A percentile compares a stretch with the other conserved stretches of the same genome.
Evolutionary conservation across 371 early-diverging fungal genomes (phyloP).

Genomic region (Smittium culicis): DNA sequence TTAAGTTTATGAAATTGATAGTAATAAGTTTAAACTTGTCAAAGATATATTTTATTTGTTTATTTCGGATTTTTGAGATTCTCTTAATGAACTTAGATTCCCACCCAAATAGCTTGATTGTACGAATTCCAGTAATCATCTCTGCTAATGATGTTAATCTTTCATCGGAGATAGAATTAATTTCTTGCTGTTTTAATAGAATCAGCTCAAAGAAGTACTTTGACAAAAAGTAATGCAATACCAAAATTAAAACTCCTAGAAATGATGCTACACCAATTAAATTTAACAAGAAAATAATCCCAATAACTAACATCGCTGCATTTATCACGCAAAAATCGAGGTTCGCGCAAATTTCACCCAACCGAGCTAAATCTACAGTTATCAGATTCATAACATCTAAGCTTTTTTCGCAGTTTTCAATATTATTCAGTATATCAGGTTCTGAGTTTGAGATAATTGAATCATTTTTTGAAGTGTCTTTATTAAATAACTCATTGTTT

Average conservation of each 20-base stretch:
- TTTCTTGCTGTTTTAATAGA: constrained; percentile 37
- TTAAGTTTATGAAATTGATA: constrained; percentile 7
- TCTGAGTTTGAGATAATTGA: constrained; percentile 10
- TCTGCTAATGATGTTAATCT: constrained; percentile 44
- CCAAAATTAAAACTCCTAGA: constrained; percentile 44
- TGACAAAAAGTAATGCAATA: constrained; percentile 45
- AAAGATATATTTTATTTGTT: constrained; percentile 32
- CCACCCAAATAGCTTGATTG: constrained; percentile 73
- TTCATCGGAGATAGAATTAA: constrained; percentile 42
- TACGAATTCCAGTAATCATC: constrained; percentile 52
- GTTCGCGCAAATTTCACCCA: constrained; percentile 41
- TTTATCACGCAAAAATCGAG: constrained; percentile 37
- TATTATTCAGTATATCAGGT: no score
- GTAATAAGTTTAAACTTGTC: constrained; percentile 39
- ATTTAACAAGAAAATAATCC: constrained; percentile 43
- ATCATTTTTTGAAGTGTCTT: background rate
- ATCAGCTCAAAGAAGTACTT: constrained; percentile 39
- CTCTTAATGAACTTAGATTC: constrained; percentile 42
- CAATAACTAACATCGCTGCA: constrained; percentile 43
- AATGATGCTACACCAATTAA: constrained; percentile 51
- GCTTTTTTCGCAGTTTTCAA: constrained; percentile 23
- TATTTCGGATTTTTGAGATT: constrained; percentile 21
- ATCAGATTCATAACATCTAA: constrained; percentile 75
- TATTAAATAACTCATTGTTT: background rate
- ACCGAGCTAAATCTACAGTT: constrained; percentile 62